These are phyloP conservation scores for Nakazawaea sp. DNA, from an alignment of 805 yeast genomes.

Conservation along the genomic window DNA sequence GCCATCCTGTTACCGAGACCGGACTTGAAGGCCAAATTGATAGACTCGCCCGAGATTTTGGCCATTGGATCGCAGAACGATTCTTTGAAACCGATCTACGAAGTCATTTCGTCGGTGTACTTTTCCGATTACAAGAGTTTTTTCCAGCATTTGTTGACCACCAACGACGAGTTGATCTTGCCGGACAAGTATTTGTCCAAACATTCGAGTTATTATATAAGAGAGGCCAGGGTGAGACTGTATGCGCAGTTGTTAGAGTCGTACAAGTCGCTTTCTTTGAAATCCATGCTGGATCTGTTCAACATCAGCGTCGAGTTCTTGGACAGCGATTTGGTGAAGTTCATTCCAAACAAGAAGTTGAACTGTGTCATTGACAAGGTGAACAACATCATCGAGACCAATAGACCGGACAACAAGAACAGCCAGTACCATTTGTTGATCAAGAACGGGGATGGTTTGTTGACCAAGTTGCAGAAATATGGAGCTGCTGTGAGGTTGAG, in stretches of 20 bases:
- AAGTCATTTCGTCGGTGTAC: constrained; percentile 80
- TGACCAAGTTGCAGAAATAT: constrained; percentile 92
- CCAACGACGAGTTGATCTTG: constrained; percentile 64
- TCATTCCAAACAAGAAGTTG: constrained; percentile 87
- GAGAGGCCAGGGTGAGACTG: constrained; percentile 93
- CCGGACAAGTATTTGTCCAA: constrained; percentile 59
- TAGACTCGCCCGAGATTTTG: constrained; percentile 91
- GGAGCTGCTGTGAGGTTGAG: constrained; percentile 95
- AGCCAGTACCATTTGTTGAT: constrained; percentile 85
- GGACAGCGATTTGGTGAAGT: constrained; percentile 81
- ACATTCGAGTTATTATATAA: constrained; percentile 78
- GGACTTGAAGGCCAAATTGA: constrained; percentile 73
- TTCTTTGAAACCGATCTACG: constrained; percentile 70
- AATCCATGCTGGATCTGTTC: constrained; percentile 91
- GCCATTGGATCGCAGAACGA: constrained; percentile 69
- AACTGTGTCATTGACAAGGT: constrained; percentile 96
- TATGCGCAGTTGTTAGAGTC: constrained; percentile 92
- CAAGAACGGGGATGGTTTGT: constrained; percentile 85
- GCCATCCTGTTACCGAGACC: constrained; percentile 75
- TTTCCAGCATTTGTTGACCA: constrained; percentile 69
- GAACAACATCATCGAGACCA: constrained; percentile 91
- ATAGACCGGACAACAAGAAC: constrained; percentile 93
- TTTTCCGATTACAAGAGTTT: constrained; percentile 80
- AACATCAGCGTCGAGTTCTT: constrained; percentile 84
- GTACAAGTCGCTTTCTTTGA: constrained; percentile 81